These are phyloP conservation scores for Wickerhamiella galacta DNA, from an alignment of 805 yeast species.

Conservation along the genomic window DNA sequence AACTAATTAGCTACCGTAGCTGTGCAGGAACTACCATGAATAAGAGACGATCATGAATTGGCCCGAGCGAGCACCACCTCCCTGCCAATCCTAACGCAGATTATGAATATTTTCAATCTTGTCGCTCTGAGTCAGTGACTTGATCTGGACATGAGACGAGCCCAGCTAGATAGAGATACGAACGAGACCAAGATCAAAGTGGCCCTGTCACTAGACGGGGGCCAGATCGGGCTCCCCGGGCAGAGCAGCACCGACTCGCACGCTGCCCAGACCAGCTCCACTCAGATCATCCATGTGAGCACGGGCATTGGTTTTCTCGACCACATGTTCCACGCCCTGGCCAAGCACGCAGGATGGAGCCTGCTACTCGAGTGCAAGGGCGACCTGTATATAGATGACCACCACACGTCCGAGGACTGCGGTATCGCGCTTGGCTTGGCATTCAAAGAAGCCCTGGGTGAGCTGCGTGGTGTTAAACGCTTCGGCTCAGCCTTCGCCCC, in stretches of 20 bases:
- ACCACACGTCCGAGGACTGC: conserved; percentile 91
- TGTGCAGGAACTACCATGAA: no score
- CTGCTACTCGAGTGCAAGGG: conserved; percentile 78
- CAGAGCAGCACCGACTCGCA: conserved; percentile 24
- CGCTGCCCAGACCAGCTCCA: conserved; percentile 51
- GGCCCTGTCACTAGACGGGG: conserved; percentile 73
- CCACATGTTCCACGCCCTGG: conserved; percentile 94
- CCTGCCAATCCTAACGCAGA: no score
- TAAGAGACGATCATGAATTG: no score
- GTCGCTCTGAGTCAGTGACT: no score
- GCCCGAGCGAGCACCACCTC: no score
- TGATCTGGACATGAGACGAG: conserved; percentile 24
- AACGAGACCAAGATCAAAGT: conserved; percentile 90
- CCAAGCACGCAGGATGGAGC: conserved; percentile 96
- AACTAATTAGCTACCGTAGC: no score
- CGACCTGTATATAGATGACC: conserved; percentile 91
- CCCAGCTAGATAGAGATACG: conserved; percentile 51
- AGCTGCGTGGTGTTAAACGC: conserved; percentile 76
- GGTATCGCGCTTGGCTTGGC: conserved; percentile 85
- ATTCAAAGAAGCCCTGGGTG: conserved; percentile 78
- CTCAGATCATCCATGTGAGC: conserved; percentile 63
- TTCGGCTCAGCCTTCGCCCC: conserved; percentile 93
- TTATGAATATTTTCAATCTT: no score
- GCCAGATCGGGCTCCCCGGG: conserved; percentile 44
- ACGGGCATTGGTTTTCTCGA: conserved; percentile 93